phyloP scores from a whole-genome alignment of 2,329 filamentous ascomycete species.

The Trichoderma sp. region DNA sequence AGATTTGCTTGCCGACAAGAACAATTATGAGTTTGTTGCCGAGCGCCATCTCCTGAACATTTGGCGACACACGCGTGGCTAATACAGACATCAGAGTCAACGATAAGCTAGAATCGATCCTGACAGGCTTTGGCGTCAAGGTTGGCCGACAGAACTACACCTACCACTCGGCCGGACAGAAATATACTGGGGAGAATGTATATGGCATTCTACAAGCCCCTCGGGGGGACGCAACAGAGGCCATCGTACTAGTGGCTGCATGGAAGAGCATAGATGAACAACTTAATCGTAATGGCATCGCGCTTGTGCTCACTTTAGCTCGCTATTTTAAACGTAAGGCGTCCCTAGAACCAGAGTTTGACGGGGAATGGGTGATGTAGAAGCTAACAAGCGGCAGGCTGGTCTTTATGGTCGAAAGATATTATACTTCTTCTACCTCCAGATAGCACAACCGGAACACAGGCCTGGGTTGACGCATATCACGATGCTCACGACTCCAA shows the following conservation, averaged over 20 bases:
- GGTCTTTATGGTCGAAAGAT: constrained; percentile 99
- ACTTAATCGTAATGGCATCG: constrained; percentile 84
- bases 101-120: constrained; percentile 72
- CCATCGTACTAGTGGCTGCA: constrained; percentile 87
- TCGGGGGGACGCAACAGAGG: constrained; percentile 93
- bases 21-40: constrained; percentile 56
- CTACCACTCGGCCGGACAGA: constrained; percentile 76
- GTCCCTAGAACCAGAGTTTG: neutral
- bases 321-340: constrained; percentile 85
- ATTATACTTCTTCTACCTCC: constrained; percentile 90
- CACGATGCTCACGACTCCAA: constrained; percentile 81
- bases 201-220: constrained; percentile 94
- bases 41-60: neutral
- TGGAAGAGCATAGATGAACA: constrained; percentile 82
- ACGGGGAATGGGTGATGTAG: too few relatives aligned
- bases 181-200: constrained; percentile 80
- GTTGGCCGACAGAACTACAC: constrained; percentile 85
- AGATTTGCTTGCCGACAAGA: constrained; percentile 59
- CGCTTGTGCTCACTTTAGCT: constrained; percentile 81
- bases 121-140: constrained; percentile 81
- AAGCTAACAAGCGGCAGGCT: constrained; percentile 56
- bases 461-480: constrained; percentile 98
- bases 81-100: constrained; percentile 55
- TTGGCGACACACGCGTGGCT: neutral
- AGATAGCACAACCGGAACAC: constrained; percentile 86